Evolutionary conservation across 2,329 filamentous ascomycete genomes (phyloP).

Genomic region (Aspergillus nomiae): DNA sequence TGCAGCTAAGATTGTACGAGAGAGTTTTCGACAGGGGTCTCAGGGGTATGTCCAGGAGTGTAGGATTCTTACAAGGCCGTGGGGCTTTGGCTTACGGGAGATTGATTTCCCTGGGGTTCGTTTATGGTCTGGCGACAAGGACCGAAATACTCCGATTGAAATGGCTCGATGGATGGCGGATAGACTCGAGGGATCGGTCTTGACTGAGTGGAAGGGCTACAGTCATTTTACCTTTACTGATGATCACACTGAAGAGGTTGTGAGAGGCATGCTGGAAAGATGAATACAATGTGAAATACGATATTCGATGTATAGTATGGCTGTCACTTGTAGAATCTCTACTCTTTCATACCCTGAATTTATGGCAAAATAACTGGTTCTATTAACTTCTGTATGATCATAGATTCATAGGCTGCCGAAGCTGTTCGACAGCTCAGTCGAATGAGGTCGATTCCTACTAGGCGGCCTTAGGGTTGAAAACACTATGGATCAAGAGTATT

Average conservation of each 20-base stretch:
- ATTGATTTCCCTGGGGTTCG: neutral
- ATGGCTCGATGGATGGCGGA: slow-evolving; percentile 1
- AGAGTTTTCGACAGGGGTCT: neutral
- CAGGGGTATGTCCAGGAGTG: neutral
- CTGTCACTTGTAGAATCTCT: neutral
- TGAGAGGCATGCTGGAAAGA: neutral
- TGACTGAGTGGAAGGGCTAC: neutral
- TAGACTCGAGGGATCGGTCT: neutral
- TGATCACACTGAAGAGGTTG: neutral
- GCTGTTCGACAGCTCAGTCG: no score
- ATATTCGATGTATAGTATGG: neutral
- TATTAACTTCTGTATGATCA: no score
- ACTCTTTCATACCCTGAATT: neutral
- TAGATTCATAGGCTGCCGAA: no score
- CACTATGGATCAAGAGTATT: no score
- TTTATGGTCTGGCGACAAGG: neutral
- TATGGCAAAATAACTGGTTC: neutral
- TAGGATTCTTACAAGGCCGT: neutral
- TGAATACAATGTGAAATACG: neutral
- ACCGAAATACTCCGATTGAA: neutral
- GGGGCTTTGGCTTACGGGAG: neutral
- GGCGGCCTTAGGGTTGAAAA: no score
- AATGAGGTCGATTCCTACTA: no score
- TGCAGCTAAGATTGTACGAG: neutral
- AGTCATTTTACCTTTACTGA: neutral